Base-by-base conservation (phyloP, 805 yeast species). In the Hanseniaspora occidentalis region DNA sequence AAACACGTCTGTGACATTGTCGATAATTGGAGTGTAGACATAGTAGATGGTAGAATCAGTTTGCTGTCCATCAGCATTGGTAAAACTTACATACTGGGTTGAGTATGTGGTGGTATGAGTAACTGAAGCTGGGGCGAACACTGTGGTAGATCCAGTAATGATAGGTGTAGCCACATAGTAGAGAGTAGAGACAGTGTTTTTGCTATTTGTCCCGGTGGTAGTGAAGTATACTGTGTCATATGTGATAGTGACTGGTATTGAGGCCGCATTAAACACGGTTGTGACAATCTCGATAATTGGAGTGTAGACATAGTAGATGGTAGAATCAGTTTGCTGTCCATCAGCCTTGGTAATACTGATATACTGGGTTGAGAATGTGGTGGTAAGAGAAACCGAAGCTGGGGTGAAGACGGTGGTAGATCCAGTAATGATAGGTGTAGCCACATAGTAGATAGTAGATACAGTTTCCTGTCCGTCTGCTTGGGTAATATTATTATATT, bases 21-120 rank as follows among this genome's bases (percentile, higher is more conserved):
- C 19, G 10, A 40, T 39, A 26, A 40, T 40, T 26, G 50, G 52
- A 16, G 50, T 46, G 16, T 44, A 45, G n/a, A 49, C 42, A 21
- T 37, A 36, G 39, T 47, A 47, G 33, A 46, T 26, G 7, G 50
- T 47, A 23, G 26, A 18, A 5, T 9, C 16, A n/a, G 42, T 40
- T 4, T 18, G 3, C 2, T 29, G 35, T 13, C 42, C 44, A 24
- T 47, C 43, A 10, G 46, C 13, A 14, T 47, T 47, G 6, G 41
- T 22, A 19, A 42, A 27, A 4, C 39, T 38, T 5, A 33, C 36
- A 27, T 18, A 7, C 4, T 6, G 6, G 6, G 42, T 25, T 3
- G 31, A 21, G 13, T 40, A 40, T 13, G 42, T 40, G 2, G 42
- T 35, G 7, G n/a, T 18, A 22, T 10, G 9, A 35, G 35, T 18